phyloP scores from a whole-genome alignment of 2,329 filamentous ascomycete genomes.

The Fonsecaea multimorphosa region DNA sequence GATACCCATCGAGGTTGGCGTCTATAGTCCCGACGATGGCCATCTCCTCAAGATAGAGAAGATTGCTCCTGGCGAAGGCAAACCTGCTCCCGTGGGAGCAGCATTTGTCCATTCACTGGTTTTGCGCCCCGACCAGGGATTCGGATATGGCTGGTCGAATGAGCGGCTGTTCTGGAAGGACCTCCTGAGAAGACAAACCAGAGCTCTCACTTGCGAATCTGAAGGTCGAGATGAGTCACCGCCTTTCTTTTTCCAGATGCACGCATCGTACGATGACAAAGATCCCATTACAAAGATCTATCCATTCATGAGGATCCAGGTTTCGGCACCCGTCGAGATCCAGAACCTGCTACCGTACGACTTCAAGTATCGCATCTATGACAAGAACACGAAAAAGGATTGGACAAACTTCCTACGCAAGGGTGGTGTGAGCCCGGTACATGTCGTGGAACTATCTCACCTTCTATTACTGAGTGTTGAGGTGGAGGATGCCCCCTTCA shows the following conservation, averaged over 20 bases:
- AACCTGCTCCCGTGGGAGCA: conserved; percentile 89
- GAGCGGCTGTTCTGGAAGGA: conserved; percentile 94
- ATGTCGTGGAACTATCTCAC: conserved; percentile 95
- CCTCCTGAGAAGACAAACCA: conserved; percentile 79
- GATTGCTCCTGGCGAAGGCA: conserved; percentile 86
- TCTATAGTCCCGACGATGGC: conserved; percentile 85
- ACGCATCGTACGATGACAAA: conserved; percentile 80
- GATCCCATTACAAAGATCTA: conserved; percentile 85
- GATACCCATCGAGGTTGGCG: conserved; percentile 90
- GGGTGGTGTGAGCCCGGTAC: conserved; percentile 94
- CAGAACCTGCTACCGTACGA: conserved; percentile 96
- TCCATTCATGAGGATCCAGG: conserved; percentile 90
- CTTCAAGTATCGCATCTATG: conserved; percentile 99
- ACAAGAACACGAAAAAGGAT: conserved; percentile 97
- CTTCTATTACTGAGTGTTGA: conserved; percentile 90
- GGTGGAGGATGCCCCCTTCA: conserved; percentile 95
- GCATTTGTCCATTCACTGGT: conserved; percentile 88
- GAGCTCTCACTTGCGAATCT: conserved; percentile 85
- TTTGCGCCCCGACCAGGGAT: conserved; percentile 89
- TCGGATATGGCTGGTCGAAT: conserved; percentile 93
- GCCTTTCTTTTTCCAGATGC: conserved; percentile 96
- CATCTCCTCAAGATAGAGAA: conserved; percentile 97
- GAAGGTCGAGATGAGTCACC: conserved; percentile 77
- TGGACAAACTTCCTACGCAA: conserved; percentile 99
- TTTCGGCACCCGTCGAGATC: conserved; percentile 90